Base-by-base conservation (phyloP, 345 rosid species). In the Eucalyptus coolabah region DNA sequence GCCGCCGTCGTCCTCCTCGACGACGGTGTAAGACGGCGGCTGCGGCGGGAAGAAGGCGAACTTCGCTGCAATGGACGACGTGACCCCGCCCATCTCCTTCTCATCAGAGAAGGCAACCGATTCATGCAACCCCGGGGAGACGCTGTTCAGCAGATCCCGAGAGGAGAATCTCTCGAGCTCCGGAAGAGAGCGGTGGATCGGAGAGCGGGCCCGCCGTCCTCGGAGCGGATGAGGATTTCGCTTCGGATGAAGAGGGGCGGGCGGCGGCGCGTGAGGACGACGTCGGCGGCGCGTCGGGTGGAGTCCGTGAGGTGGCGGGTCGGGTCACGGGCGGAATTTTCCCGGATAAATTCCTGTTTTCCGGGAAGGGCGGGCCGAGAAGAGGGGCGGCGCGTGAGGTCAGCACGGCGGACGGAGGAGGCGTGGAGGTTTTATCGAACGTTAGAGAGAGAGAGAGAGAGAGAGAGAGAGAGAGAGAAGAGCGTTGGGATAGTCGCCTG, bases 31-130 rank as follows among this genome's bases (percentile, higher is more conserved):
- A 0, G 99, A 97, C 86, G 99, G 97, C 49, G 99, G 99, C 40
- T 89, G 95, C 60, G 99, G 99, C 90, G 99, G 99, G 93, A 98
- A 98, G 91, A 97, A 98, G 14, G 99, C 99, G 92, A 98, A 98
- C 92, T 98, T 98, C 21, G 99, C 96, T 69, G 99, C 99, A 89
- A 98, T 97, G 86, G 99, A 94, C 90, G 99, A 98, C 56, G 99
- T 98, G 50, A 98, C 99, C 65, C 96, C 99, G 92, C 99, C 99
- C 99, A 98, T 93, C 91, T 86, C 90, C 93, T 89, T 67, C 90
- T 91, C 93, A 93, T 93, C 89, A 91, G 92, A 93, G 88, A 90
- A 91, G 63, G 87, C 65, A 21, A 51, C 69, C 86, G 59, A 80
- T 89, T 93, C 94, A 93, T 72, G 83, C 83, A 72, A 72, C 45